phyloP scores from a whole-genome alignment of 495 filamentous ascomycete species.

The Penicillium goetzii region DNA sequence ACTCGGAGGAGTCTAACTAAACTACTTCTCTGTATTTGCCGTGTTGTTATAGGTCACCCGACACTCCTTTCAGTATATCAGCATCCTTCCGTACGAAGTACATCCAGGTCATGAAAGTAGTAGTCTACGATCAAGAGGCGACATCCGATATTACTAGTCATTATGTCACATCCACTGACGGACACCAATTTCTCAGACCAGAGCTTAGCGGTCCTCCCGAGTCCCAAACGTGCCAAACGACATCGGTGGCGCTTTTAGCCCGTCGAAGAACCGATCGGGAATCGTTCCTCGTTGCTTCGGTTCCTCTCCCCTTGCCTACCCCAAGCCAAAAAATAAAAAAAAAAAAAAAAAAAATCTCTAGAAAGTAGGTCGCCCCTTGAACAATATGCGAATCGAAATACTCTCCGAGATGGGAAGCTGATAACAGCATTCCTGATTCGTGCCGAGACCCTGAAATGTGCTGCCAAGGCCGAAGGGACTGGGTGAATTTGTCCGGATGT shows the following conservation, averaged over 20 bases:
- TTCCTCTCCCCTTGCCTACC: not conserved
- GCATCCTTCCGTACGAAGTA: not conserved
- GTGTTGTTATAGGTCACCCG: not conserved
- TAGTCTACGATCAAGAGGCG: not conserved
- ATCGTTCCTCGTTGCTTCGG: slow-evolving; percentile 19
- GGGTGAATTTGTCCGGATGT: slow-evolving; percentile 21
- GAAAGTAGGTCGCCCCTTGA: slow-evolving; percentile 1
- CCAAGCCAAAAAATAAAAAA: not conserved
- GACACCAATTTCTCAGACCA: slow-evolving; percentile 10
- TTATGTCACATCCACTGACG: not conserved
- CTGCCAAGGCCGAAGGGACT: slow-evolving; percentile 13
- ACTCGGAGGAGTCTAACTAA: not conserved
- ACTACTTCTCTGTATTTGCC: not conserved
- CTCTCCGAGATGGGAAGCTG: slow-evolving; percentile 24
- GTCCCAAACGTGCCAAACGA: slow-evolving; percentile 27
- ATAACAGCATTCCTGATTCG: slow-evolving; percentile 35
- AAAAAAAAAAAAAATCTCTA: not conserved
- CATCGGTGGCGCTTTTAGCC: slow-evolving; percentile 39
- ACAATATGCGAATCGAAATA: slow-evolving; percentile 17
- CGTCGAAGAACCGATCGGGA: slow-evolving; percentile 17
- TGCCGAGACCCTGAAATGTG: slow-evolving; percentile 19
- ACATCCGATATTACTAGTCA: not conserved
- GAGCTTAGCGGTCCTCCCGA: slow-evolving; percentile 10
- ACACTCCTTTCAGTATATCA: not conserved
- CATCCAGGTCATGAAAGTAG: not conserved